Evolutionary conservation across 2,329 filamentous ascomycete genomes (phyloP), one percentile per base, ranked within the genome.

Genomic region (Gliomastix tumulicola): DNA sequence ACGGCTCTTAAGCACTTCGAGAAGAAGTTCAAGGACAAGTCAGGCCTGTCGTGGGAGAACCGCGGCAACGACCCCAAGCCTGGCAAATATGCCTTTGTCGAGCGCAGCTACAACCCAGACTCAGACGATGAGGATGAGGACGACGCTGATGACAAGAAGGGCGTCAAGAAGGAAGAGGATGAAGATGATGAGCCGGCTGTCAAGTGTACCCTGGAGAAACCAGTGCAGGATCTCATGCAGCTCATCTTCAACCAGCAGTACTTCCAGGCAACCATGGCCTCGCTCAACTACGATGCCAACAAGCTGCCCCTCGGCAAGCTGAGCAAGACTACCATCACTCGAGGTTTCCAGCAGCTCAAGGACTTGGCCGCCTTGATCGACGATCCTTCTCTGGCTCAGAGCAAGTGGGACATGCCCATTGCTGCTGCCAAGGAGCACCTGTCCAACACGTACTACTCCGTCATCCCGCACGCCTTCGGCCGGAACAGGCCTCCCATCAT

Each of bases 291-390:
- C 47, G 81, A 88, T 46, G 68, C 74, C 9, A 69, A 82, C 44
- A 94, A 94, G 56, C 65, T 94, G 28, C 88, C 88, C 0, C 66
- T 94, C 2, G 88, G 88, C 5, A 94, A 92, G 54, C 71, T 94
- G 18, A 87, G 84, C 66, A 88, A 89, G 50, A 63, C 72, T 11
- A 92, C 85, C 16, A 82, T 94, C 45, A 73, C 69, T 20, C 71
- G 74, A 12, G 88, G 88, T 7, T 94, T 86, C 53, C 74, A 87
- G 49, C 69, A 79, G 7, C 68, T 95, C 36, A 90, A 92, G 50
- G 76, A 87, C 27, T 68, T 94, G 5, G 75, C 84, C 2, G 76
- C 71, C 5, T 61, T 88, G 5, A 59, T 90, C n/a, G 63, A 76
- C 23, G 63, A 79, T 41, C 60, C 65, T 1, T 49, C 52, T 5